Conservation (phyloP, 805 yeast genomes). For the Tetrapisispora taiwanensis region DNA sequence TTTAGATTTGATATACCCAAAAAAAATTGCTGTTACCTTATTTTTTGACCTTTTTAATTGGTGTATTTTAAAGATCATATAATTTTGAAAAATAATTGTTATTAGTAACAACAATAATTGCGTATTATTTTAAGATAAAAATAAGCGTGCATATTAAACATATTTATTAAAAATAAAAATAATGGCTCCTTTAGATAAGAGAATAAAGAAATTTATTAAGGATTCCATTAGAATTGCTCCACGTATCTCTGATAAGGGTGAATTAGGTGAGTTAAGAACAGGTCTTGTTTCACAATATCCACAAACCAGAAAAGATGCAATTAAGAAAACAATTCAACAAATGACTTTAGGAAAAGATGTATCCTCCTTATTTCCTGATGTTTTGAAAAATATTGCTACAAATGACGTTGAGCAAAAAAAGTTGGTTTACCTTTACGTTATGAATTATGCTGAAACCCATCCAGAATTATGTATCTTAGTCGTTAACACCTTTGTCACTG, state of each 20-base stretch:
- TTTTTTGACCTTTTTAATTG: no score
- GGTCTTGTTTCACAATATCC: conserved; percentile 94
- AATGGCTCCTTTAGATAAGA: conserved; percentile 30
- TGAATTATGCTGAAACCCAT: conserved; percentile 94
- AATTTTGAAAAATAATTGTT: no score
- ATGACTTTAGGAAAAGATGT: conserved; percentile 98
- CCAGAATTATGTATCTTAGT: conserved; percentile 95
- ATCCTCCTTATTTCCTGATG: conserved; percentile 88
- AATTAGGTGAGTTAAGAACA: conserved; percentile 79
- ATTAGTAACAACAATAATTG: no score
- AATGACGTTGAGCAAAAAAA: conserved; percentile 95
- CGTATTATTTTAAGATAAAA: no score
- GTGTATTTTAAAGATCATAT: no score
- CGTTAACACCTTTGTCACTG: conserved; percentile 91
- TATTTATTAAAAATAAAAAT: not conserved
- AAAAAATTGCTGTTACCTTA: no score
- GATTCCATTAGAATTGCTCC: conserved; percentile 30
- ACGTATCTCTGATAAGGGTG: conserved; percentile 42
- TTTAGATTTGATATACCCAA: no score
- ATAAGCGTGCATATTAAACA: not conserved
- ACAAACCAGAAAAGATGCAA: conserved; percentile 90
- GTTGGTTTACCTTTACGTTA: conserved; percentile 82
- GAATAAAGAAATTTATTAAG: conserved; percentile 28
- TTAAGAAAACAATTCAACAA: conserved; percentile 92
- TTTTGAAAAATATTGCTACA: conserved; percentile 91